Percentiles rank a stretch among this genome's conserved stretches.
phyloP scores from a whole-genome alignment of 163 green algal species.

The Volvox carteri region DNA sequence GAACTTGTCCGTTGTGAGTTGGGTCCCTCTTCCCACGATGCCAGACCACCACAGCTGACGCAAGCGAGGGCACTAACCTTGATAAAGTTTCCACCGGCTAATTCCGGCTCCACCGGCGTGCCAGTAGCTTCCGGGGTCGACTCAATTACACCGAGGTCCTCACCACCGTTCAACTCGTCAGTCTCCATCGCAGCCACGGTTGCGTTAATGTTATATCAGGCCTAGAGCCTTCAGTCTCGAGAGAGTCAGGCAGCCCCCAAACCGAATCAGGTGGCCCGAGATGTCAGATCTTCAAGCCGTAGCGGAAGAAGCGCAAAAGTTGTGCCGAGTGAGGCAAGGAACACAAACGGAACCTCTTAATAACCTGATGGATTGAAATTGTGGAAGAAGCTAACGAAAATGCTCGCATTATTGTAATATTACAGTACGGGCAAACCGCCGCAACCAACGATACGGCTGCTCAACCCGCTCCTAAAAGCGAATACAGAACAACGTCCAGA shows the following conservation, averaged over 20 bases:
- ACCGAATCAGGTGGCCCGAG: too few species aligned
- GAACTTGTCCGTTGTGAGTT: slow-evolving; percentile 13
- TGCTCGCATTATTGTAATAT: too few species aligned
- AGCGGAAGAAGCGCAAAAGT: too few species aligned
- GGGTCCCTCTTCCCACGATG: not conserved
- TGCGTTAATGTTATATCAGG: not conserved
- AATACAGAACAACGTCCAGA: too few species aligned
- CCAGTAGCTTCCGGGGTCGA: not conserved
- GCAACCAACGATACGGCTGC: not conserved
- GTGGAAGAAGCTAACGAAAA: too few species aligned
- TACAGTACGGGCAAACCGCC: not conserved
- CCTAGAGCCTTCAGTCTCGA: not conserved
- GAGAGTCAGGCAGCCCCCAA: too few species aligned
- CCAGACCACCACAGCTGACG: not conserved
- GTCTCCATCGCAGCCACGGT: slow-evolving; percentile 40
- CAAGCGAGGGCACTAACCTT: not conserved
- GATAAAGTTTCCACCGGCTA: slow-evolving; percentile 4
- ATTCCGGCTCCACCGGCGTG: not conserved
- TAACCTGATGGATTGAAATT: too few species aligned
- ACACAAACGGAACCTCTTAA: too few species aligned
- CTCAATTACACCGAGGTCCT: slow-evolving; percentile 22
- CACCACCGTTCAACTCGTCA: not conserved
- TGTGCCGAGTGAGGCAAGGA: too few species aligned
- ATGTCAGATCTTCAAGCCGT: slow-evolving; percentile 1
- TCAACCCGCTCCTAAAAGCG: too few species aligned